Evolutionary conservation across 2,329 filamentous ascomycete species (phyloP), one percentile per base, ranked within the genome.

Genomic region (Ambrosiella xylebori): DNA sequence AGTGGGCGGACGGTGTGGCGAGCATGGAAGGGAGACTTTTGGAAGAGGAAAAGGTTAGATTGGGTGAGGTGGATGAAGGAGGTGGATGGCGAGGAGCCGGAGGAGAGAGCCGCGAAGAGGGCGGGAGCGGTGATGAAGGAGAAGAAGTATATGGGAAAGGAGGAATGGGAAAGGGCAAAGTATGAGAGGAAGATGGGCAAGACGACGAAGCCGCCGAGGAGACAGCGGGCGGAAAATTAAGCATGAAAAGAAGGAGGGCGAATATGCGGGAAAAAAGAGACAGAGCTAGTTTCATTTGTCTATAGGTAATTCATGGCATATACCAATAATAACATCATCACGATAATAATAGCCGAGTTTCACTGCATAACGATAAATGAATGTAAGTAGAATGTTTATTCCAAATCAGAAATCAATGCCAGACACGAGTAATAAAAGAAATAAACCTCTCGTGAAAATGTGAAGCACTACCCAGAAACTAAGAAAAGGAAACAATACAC

Each of bases 21-120:
- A 35, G 71, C 70, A 41, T 81, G 78, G 78, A 76, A 74, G 66
- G 78, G 77, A 11, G 78, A 81, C 61, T 65, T 75, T 66, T 81
- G 77, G 77, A 76, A 74, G 64, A 74, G 74, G 53, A 69, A 74
- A 47, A 67, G 73, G 54, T 66, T 69, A 13, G 78, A 80, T 54
- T 82, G 79, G 79, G 75, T 78, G 61, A 64, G 69, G 2, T 80
- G 77, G 76, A 74, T 74, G 61, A 80, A 76, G 67, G 76, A 78
- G 45, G 52, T 45, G 7, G 59, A 60, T 27, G 59, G 59, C 4
- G 47, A 50, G 8, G 59, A 51, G n/a, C 59, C 56, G 7, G 59
- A 60, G 35, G 52, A 44, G 12, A 17, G 40, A 47, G 57, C 54
- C 53, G 59, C 59, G 11, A 50, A 57, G 39, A 45, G 19, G 53